Percentiles rank a stretch among this genome's conserved stretches.
phyloP scores from a whole-genome alignment of 768 basidiomycete species.

The Tricholoma furcatifolium region DNA sequence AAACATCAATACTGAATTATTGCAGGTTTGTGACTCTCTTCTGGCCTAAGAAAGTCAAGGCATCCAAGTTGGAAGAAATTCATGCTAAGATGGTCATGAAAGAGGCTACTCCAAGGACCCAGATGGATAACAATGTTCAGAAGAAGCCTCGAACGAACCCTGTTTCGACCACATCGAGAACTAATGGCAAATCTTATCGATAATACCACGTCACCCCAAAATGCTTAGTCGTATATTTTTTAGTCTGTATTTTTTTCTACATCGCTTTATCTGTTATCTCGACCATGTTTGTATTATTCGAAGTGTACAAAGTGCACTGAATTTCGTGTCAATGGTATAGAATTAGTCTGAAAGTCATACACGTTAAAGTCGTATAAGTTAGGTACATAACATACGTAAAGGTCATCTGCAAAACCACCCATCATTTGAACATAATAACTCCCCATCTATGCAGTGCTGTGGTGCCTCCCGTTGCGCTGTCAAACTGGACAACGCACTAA shows the following conservation, averaged over 20 bases:
- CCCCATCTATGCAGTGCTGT: too few relatives aligned
- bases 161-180: conserved; percentile 44
- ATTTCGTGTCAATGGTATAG: too few relatives aligned
- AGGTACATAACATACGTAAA: too few relatives aligned
- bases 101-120: conserved; percentile 65
- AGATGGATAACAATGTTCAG: conserved; percentile 43
- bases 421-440: too few relatives aligned
- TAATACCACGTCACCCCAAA: conserved; percentile 28
- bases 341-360: too few relatives aligned
- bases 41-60: conserved; percentile 97
- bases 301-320: too few relatives aligned
- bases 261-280: conserved; percentile 20
- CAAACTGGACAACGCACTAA: too few relatives aligned
- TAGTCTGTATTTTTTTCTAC: conserved; percentile 21
- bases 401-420: too few relatives aligned
- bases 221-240: conserved; percentile 7
- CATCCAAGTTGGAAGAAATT: conserved; percentile 90
- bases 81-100: conserved; percentile 96
- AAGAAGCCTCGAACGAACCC: conserved; percentile 64
- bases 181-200: conserved; percentile 63
- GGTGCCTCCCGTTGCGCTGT: too few relatives aligned
- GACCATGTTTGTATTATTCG: neutral
- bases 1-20: conserved; percentile 4
- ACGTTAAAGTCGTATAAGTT: too few relatives aligned
- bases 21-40: conserved; percentile 89